Evolutionary conservation across 805 yeast genomes (phyloP).

Genomic region (Cyberlindnera mycetangii): DNA sequence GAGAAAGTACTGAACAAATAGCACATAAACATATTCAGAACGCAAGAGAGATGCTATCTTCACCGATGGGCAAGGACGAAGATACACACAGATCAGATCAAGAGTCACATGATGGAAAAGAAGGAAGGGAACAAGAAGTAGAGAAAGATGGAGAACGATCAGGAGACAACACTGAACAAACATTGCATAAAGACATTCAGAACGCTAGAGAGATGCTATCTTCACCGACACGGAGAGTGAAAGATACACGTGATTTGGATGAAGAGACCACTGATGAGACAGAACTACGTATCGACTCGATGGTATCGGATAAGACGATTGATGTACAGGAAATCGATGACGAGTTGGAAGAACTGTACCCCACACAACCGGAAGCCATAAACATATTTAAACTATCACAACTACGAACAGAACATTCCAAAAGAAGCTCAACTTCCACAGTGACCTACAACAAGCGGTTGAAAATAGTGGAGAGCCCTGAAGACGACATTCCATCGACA

Average conservation of each 20-base stretch:
- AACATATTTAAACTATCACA: conserved; percentile 20
- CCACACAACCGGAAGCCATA: conserved; percentile 28
- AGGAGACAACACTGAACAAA: no score
- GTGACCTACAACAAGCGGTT: background rate
- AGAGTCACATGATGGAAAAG: no score
- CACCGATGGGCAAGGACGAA: no score
- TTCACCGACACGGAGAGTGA: conserved; percentile 3
- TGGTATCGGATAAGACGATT: conserved; percentile 8
- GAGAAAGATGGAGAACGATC: no score
- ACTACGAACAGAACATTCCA: background rate
- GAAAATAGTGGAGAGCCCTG: background rate
- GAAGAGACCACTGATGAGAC: background rate
- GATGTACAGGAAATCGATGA: conserved; percentile 23
- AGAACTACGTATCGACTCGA: conserved; percentile 2
- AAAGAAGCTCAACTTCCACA: conserved; percentile 3
- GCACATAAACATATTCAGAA: no score
- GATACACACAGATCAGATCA: no score
- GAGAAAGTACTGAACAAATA: no score
- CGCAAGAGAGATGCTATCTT: conserved; percentile 6
- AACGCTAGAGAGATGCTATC: conserved; percentile 19
- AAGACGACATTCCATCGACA: conserved; percentile 1
- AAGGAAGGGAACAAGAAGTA: no score
- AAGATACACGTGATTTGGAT: no score
- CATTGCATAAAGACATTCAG: conserved; percentile 14
- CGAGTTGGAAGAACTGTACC: conserved; percentile 29